Conservation (phyloP, 108 stramenopile genomes). For the Ochromonas danica region DNA sequence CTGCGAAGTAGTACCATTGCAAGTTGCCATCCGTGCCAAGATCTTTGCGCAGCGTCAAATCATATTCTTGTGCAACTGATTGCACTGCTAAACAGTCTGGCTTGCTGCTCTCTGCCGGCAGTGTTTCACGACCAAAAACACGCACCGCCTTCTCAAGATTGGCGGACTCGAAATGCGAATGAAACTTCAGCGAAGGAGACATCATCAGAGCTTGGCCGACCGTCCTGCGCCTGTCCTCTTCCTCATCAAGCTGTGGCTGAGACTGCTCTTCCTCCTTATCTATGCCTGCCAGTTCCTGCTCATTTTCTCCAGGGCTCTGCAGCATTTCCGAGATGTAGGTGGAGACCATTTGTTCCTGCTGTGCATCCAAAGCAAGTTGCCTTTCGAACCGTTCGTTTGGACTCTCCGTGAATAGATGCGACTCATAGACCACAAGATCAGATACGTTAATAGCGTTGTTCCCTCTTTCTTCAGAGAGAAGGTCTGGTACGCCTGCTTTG, state of each 20-base stretch:
- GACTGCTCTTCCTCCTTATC: neutral
- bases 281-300: neutral
- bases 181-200: neutral
- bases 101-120: neutral
- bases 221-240: neutral
- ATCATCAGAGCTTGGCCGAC: neutral
- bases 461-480: neutral
- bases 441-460: neutral
- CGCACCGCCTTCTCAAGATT: constrained; percentile 29
- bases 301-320: neutral
- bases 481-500: neutral
- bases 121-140: constrained; percentile 6
- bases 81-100: neutral
- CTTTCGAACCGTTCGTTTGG: neutral
- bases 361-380: neutral
- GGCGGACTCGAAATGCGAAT: constrained; percentile 8
- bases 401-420: neutral
- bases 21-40: constrained; percentile 42
- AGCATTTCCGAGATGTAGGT: neutral
- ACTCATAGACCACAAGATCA: neutral
- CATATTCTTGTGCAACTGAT: constrained; percentile 29
- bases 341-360: neutral
- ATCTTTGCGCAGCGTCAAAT: constrained; percentile 20
- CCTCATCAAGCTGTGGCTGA: neutral
- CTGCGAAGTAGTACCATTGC: constrained; percentile 54